Conservation (phyloP, 2,329 filamentous ascomycete genomes). For the Trichoderma cornu-damae region DNA sequence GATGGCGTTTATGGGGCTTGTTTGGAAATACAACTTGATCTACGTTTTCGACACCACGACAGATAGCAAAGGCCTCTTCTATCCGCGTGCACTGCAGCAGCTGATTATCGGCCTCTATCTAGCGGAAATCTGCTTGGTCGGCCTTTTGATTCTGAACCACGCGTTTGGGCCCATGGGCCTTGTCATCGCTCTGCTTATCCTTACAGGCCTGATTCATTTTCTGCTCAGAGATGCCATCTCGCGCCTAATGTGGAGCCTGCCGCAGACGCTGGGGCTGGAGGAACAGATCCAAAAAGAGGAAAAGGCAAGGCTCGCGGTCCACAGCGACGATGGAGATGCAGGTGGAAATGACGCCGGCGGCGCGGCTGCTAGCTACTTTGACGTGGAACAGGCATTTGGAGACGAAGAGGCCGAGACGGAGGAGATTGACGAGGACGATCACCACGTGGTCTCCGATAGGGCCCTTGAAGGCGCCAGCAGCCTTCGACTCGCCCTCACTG, state of each 20-base stretch:
- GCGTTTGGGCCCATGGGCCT: slow-evolving; percentile 65
- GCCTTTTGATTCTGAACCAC: slow-evolving; percentile 68
- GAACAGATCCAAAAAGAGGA: slow-evolving; percentile 43
- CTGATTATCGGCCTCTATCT: slow-evolving; percentile 81
- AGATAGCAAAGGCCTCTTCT: slow-evolving; percentile 83
- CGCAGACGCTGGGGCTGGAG: slow-evolving; percentile 60
- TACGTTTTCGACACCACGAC: slow-evolving; percentile 78
- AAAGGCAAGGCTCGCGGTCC: slow-evolving; percentile 43
- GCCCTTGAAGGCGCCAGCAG: slow-evolving; percentile 38
- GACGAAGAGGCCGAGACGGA: slow-evolving; percentile 28
- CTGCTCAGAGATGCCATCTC: slow-evolving; percentile 66
- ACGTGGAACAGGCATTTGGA: slow-evolving; percentile 33
- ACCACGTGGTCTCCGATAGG: slow-evolving; percentile 27
- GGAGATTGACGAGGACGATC: slow-evolving; percentile 27
- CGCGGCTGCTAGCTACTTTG: slow-evolving; percentile 35
- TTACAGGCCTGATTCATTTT: slow-evolving; percentile 71
- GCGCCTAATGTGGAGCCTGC: slow-evolving; percentile 73
- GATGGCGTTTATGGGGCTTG: slow-evolving; percentile 75
- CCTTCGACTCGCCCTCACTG: slow-evolving; percentile 29
- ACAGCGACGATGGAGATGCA: slow-evolving; percentile 20
- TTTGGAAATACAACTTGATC: slow-evolving; percentile 85
- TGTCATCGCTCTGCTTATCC: slow-evolving; percentile 70
- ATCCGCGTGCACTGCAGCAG: slow-evolving; percentile 82
- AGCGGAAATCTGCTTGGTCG: slow-evolving; percentile 75
- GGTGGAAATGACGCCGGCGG: slow-evolving; percentile 25